Conservation (phyloP, 2,329 filamentous ascomycete genomes). For the Alternaria conjuncta region DNA sequence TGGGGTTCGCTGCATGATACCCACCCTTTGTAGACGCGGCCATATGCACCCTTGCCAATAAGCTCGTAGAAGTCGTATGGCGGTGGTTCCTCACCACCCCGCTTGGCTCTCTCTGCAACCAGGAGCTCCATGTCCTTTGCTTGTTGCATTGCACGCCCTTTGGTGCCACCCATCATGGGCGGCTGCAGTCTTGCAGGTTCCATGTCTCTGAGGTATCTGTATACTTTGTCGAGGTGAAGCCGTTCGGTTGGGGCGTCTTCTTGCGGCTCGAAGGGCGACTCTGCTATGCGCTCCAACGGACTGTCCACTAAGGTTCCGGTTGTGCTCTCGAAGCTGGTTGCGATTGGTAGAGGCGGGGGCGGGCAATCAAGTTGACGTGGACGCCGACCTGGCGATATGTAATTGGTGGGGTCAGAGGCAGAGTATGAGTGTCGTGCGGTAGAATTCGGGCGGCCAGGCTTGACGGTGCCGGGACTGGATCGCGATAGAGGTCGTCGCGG, state of each 20-base stretch:
- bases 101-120: conserved; percentile 67
- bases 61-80: conserved; percentile 73
- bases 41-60: conserved; percentile 77
- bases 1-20: conserved; percentile 19
- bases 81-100: conserved; percentile 66
- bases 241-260: not conserved
- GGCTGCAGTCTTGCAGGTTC: conserved; percentile 39
- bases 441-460: not conserved
- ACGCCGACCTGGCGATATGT: conserved; percentile 14
- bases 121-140: conserved; percentile 72
- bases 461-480: conserved; percentile 14
- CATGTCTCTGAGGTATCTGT: conserved; percentile 28
- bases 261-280: conserved; percentile 26
- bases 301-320: conserved; percentile 17
- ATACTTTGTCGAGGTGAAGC: conserved; percentile 3
- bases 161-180: conserved; percentile 50
- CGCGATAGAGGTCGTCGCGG: conserved; percentile 11
- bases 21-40: conserved; percentile 72
- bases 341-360: conserved; percentile 18
- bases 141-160: conserved; percentile 70
- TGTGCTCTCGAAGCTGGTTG: conserved; percentile 22
- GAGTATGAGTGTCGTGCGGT: conserved; percentile 23
- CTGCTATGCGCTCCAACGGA: conserved; percentile 33
- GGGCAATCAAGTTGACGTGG: conserved; percentile 14
- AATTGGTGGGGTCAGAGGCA: conserved; percentile 30